These are phyloP conservation scores for Fragosphaeria purpurea DNA, from an alignment of 2,329 filamentous ascomycete genomes.

Conservation along the genomic window DNA sequence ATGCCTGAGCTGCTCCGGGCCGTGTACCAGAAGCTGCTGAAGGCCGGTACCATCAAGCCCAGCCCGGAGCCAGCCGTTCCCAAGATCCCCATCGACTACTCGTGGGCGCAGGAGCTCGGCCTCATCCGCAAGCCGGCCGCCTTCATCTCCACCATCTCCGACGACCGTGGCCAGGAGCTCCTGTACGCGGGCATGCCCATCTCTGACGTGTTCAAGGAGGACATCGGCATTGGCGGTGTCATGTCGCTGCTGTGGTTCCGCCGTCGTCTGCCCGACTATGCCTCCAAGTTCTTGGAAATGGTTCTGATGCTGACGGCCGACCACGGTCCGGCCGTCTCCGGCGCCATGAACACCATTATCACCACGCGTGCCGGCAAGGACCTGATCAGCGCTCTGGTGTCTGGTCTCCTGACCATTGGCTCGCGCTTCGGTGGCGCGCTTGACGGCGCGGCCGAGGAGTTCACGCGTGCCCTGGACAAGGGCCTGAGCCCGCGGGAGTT, in stretches of 20 bases:
- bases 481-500: conserved; percentile 97
- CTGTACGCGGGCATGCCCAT: conserved; percentile 99
- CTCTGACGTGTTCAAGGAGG: conserved; percentile 98
- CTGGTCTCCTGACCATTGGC: conserved; percentile 95
- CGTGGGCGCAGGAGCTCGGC: conserved; percentile 97
- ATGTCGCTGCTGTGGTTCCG: conserved; percentile 99
- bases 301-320: conserved; percentile 99
- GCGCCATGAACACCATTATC: conserved; percentile 99
- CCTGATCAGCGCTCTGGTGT: conserved; percentile 87
- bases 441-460: conserved; percentile 95
- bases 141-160: conserved; percentile 99
- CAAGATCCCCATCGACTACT: conserved; percentile 99
- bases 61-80: conserved; percentile 83
- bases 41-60: conserved; percentile 74
- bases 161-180: conserved; percentile 98
- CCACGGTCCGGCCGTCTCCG: conserved; percentile 96
- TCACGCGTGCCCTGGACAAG: conserved; percentile 97
- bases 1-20: conserved; percentile 65
- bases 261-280: conserved; percentile 87
- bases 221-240: conserved; percentile 98
- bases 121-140: conserved; percentile 99
- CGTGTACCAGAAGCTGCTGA: conserved; percentile 84
- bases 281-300: conserved; percentile 99
- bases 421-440: conserved; percentile 97
- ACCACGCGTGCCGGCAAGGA: conserved; percentile 99